These are phyloP conservation scores for Castanospermum australe DNA, from an alignment of 306 rosid species.

Conservation along the genomic window DNA sequence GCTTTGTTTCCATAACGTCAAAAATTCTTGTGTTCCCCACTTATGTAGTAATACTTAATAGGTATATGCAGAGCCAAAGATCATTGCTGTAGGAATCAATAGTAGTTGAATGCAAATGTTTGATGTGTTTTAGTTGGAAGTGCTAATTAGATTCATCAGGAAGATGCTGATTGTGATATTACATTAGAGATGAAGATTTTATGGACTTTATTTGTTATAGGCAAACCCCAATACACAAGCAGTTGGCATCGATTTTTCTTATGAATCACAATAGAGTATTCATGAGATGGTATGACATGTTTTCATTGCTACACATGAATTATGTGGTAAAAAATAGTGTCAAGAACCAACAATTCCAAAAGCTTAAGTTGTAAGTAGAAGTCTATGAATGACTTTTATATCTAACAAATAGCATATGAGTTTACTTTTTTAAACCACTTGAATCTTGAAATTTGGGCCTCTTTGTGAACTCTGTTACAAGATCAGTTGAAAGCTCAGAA, in stretches of 20 bases:
- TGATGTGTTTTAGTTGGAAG: slow-evolving; percentile 28
- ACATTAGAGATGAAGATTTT: background rate
- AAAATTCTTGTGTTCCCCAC: background rate
- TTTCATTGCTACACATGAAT: background rate
- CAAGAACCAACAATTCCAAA: too few relatives aligned
- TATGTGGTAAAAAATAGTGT: background rate
- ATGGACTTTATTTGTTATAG: slow-evolving; percentile 17
- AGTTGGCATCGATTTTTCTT: slow-evolving; percentile 55
- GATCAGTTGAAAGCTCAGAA: slow-evolving; percentile 67
- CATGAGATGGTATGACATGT: slow-evolving; percentile 64
- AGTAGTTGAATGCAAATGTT: slow-evolving; percentile 75
- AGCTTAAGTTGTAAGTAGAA: too few relatives aligned
- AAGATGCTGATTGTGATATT: slow-evolving; percentile 26
- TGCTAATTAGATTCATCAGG: background rate
- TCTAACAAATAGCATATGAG: too few relatives aligned
- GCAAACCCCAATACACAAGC: slow-evolving; percentile 43
- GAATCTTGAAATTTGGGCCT: background rate
- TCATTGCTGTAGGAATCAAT: slow-evolving; percentile 51
- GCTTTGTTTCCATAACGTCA: background rate
- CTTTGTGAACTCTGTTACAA: slow-evolving; percentile 30
- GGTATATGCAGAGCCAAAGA: slow-evolving; percentile 58
- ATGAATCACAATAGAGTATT: slow-evolving; percentile 58
- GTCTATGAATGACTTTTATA: too few relatives aligned
- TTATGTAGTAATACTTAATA: slow-evolving; percentile 21
- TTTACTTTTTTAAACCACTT: background rate